Conservation (phyloP, 768 basidiomycete species). For the Pseudohyphozyma bogoriensis region DNA sequence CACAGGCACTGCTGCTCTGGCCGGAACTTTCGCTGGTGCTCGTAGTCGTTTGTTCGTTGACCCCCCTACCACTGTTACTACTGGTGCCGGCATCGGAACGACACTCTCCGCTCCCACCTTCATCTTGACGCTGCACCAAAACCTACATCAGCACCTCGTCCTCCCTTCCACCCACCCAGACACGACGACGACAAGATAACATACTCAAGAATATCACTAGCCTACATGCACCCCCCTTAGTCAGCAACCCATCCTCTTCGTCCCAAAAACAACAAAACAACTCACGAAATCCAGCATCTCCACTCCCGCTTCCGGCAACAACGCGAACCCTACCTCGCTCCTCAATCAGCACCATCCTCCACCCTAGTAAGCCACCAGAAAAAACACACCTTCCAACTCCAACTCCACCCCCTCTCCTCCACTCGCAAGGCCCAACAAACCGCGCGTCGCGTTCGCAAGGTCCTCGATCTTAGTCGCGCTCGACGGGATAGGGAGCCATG, state of each 20-base stretch:
- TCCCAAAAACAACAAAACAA: neutral
- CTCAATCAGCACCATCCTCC: neutral
- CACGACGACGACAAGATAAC: neutral
- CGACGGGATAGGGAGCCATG: constrained; percentile 19
- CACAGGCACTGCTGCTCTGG: neutral
- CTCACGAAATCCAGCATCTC: constrained; percentile 19
- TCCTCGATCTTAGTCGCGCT: neutral
- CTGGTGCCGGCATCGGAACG: neutral
- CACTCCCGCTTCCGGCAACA: constrained; percentile 6
- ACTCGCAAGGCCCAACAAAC: too few relatives aligned
- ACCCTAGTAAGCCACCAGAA: too few relatives aligned
- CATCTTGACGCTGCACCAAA: constrained; percentile 11
- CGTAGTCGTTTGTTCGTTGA: neutral
- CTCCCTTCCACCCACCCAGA: too few relatives aligned
- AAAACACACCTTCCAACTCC: constrained; percentile 14
- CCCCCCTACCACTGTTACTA: neutral
- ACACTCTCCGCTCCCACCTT: neutral
- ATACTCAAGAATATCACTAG: constrained; percentile 26
- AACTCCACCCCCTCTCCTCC: neutral
- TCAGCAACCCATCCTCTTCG: neutral
- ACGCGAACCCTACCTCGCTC: constrained; percentile 7
- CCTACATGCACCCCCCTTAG: neutral
- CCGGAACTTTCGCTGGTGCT: neutral
- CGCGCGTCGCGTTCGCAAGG: neutral
- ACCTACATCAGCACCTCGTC: neutral